Evolutionary conservation across 2,329 filamentous ascomycete genomes (phyloP), one percentile per base, ranked within the genome.

Genomic region (Teratosphaeria gauchensis): DNA sequence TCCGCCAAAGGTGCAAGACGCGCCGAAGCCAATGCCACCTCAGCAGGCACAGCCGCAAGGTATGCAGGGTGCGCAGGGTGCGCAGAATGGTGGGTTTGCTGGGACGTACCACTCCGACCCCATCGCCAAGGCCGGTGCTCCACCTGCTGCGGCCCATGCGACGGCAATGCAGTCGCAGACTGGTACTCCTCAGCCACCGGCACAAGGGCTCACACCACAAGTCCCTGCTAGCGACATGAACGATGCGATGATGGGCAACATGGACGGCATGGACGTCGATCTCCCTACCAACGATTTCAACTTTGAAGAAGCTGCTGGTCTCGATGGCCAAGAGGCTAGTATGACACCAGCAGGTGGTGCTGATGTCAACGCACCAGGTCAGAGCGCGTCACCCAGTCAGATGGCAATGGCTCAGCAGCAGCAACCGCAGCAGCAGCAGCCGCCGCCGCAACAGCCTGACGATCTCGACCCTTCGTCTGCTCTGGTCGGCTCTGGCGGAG

Each of bases 141-240:
- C 52, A 51, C 48, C 33, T 48, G 57, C 54, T 59, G 55, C 21
- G 55, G 11, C 21, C 46, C 14, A 33, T 1, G 38, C 38, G 38
- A 55, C 54, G 19, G 56, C 58, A 24, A 51, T 38, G 53, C 54
- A 55, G 33, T 21, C 16, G 33, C 57, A 58, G 51, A 28, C 21
- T 30, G 56, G 56, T 33, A n/a, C 35, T 16, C 62, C 59, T 35
- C 31, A 33, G 46, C 24, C 35, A 24, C 31, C 19, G 14, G 28
- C 42, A 32, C 55, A 53, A 28, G 24, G 48, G 16, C 21, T 19
- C n/a, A 33, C 38, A 28, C 54, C 53, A 24, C 55, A 54, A 42
- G 48, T n/a, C 52, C 51, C 55, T 48, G 35, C 58, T 28, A 87
- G 86, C 19, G 54, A 59, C 9, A 56, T 65, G 53, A 59, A 60